Evolutionary conservation across 768 basidiomycete genomes (phyloP).

Genomic region (Botryobasidium botryosum): DNA sequence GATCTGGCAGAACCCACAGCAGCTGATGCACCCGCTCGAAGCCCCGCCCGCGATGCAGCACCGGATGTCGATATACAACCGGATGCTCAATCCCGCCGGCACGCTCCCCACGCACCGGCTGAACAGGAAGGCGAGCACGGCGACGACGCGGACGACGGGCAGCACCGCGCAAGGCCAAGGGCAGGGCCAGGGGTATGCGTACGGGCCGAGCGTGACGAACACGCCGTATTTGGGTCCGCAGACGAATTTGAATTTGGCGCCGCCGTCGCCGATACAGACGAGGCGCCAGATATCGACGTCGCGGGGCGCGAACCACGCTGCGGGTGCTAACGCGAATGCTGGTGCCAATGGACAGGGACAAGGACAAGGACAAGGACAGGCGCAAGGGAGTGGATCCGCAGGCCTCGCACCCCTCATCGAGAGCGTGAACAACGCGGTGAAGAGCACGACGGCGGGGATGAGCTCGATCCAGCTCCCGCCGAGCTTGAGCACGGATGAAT

Average conservation of each 20-base stretch:
- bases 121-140: constrained; percentile 32
- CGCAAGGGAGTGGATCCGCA: neutral
- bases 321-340: no score
- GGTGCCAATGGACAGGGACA: no score
- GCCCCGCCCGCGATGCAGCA: neutral
- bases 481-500: constrained; percentile 67
- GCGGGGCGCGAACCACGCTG: no score
- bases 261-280: no score
- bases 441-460: constrained; percentile 29
- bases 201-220: no score
- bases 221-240: no score
- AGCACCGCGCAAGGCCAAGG: no score
- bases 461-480: constrained; percentile 39
- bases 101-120: constrained; percentile 18
- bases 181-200: no score
- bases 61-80: neutral
- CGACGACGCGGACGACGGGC: no score
- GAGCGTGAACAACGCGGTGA: constrained; percentile 62
- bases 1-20: constrained; percentile 97
- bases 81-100: constrained; percentile 15
- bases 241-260: no score
- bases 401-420: constrained; percentile 49
- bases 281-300: neutral
- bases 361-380: no score
- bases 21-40: constrained; percentile 52